Evolutionary conservation across 192 early-diverging fungal species (phyloP), one percentile per base, ranked within the genome.

Genomic region (Coemansia sp.): DNA sequence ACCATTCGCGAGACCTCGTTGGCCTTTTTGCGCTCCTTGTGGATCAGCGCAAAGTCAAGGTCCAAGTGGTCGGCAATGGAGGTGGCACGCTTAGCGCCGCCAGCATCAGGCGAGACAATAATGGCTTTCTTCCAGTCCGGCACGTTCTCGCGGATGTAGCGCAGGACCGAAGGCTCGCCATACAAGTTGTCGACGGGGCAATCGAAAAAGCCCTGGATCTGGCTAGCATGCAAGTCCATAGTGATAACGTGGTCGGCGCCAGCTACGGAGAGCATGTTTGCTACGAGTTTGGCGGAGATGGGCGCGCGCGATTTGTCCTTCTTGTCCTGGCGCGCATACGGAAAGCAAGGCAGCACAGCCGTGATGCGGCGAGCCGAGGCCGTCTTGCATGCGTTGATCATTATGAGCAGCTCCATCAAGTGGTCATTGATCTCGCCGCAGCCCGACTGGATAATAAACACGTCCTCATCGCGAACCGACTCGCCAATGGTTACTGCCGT

Each of bases 61-160:
- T 90, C 87, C 34, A 98, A 86, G 69, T 92, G 92, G 72, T 98
- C 95, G 34, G 95, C 95, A 69, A 98, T 97, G 15, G 87, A 84
- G 1, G 97, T 97, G 27, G 91, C 91, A 87, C 95, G 87, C 77
- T 99, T 99, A 66, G 97, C 95, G 38, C 97, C 97, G 57, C 95
- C 95, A 31, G 95, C 97, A 86, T 98, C 94, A 27, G 94, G 94
- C n/a, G 92, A 95, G 42, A 98, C 95, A 76, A 99, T 94, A n/a
- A 99, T 91, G 59, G 87, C 91, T 55, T 92, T 91, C 80, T 90
- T 72, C 86, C 91, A 96, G 55, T 94, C 86, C 14, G 93, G 92
- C 45, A 99, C 89, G 65, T 95, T 90, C 46, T 94, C 91, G 36
- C 83, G 86, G 76, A 99, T 97, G 83, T 95, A 97, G 73, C 93